Conservation (phyloP, 1,139 yeast species). For the Entelexis sorbosivorans region DNA sequence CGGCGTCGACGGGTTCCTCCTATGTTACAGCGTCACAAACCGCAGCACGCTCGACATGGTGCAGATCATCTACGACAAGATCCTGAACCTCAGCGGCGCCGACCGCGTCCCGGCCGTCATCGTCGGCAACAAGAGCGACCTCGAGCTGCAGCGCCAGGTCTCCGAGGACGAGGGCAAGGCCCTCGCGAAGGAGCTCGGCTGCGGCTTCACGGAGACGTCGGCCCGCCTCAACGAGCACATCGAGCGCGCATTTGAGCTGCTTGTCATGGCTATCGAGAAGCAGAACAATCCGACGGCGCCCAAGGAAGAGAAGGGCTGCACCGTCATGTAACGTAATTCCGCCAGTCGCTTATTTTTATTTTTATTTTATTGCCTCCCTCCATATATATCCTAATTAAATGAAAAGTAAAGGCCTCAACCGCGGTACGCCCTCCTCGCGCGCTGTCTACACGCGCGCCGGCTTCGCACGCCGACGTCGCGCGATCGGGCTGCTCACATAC, state of each 20-base stretch:
- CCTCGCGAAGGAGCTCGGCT: conserved; percentile 49
- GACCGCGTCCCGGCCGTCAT: conserved; percentile 68
- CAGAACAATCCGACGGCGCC: conserved; percentile 23
- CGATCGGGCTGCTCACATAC: no score
- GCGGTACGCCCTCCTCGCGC: no score
- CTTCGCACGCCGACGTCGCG: no score
- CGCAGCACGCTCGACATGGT: conserved; percentile 70
- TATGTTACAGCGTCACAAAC: conserved; percentile 75
- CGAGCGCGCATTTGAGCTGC: conserved; percentile 49
- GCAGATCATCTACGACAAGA: conserved; percentile 70
- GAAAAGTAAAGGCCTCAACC: no score
- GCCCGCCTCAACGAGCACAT: conserved; percentile 68
- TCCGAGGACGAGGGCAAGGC: conserved; percentile 50
- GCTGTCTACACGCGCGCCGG: no score
- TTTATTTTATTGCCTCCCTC: neutral
- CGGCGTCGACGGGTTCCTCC: conserved; percentile 75
- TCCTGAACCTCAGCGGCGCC: conserved; percentile 62
- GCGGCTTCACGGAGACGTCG: conserved; percentile 70
- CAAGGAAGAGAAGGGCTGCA: conserved; percentile 24
- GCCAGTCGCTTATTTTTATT: neutral
- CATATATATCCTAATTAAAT: no score
- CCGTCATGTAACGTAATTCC: conserved; percentile 17
- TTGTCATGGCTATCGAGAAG: conserved; percentile 61
- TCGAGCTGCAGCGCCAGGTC: conserved; percentile 45
- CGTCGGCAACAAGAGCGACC: conserved; percentile 76